Evolutionary conservation across 2,329 filamentous ascomycete genomes (phyloP).

Genomic region (Alternaria triticimaculans): DNA sequence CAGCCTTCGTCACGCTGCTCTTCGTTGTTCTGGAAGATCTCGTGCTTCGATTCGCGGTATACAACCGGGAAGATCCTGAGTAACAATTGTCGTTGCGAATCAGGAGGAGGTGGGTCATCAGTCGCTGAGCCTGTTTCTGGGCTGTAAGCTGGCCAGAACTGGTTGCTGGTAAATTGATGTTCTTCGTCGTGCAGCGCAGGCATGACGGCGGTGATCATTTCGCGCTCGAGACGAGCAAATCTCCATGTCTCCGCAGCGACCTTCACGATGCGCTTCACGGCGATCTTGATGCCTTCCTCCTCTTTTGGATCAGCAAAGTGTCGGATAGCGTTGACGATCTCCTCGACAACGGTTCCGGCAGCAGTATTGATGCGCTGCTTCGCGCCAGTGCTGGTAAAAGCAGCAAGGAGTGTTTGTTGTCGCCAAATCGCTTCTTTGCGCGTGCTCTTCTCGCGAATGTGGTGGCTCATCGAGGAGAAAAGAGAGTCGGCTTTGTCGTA

Average conservation of each 20-base stretch:
- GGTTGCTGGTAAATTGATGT: conserved; percentile 39
- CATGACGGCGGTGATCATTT: conserved; percentile 61
- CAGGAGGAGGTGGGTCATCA: conserved; percentile 29
- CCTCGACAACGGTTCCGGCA: conserved; percentile 62
- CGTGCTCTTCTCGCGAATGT: conserved; percentile 63
- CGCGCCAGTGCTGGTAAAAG: conserved; percentile 63
- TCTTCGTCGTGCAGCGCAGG: conserved; percentile 47
- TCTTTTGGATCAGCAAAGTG: conserved; percentile 60
- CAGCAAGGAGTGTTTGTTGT: conserved; percentile 63
- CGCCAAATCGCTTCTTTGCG: conserved; percentile 65
- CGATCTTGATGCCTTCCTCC: conserved; percentile 58
- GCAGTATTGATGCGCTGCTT: conserved; percentile 64
- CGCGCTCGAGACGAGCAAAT: conserved; percentile 63
- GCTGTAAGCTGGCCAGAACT: conserved; percentile 46
- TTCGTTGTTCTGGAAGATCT: conserved; percentile 50
- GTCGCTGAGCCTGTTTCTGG: conserved; percentile 41
- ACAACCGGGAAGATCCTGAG: conserved; percentile 61
- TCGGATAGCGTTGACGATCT: conserved; percentile 62
- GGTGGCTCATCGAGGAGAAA: conserved; percentile 62
- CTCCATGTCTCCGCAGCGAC: conserved; percentile 65
- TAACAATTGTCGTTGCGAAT: conserved; percentile 52
- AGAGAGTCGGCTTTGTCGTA: conserved; percentile 64
- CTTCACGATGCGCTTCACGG: conserved; percentile 63
- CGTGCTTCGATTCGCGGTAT: conserved; percentile 58
- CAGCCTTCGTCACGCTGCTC: conserved; percentile 55